Percentiles rank a stretch among this genome's conserved stretches.
These are phyloP conservation scores for Phialophora verrucosa DNA, from an alignment of 2,329 filamentous ascomycete genomes.

Conservation along the genomic window DNA sequence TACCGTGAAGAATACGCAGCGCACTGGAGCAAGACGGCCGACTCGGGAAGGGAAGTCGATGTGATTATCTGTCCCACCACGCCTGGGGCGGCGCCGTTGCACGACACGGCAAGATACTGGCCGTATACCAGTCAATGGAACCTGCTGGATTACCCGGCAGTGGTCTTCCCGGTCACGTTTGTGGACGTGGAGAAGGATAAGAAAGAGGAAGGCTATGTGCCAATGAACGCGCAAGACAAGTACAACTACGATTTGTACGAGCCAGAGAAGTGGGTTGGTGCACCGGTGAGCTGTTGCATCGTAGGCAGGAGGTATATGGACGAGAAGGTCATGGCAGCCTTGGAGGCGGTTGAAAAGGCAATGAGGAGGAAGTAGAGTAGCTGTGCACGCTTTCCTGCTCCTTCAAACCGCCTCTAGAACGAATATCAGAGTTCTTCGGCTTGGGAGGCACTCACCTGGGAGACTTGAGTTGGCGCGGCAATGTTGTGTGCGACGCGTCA, in stretches of 20 bases:
- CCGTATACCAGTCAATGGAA: constrained; percentile 73
- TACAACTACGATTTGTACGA: constrained; percentile 54
- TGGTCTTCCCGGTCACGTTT: constrained; percentile 64
- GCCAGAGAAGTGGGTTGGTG: constrained; percentile 55
- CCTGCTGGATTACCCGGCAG: constrained; percentile 68
- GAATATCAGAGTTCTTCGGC: not conserved
- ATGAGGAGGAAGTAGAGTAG: constrained; percentile 38
- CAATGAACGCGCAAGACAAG: constrained; percentile 48
- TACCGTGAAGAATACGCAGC: constrained; percentile 55
- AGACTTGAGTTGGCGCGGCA: not conserved
- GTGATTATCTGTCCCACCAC: constrained; percentile 58
- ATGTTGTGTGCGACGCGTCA: not conserved
- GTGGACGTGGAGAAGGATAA: constrained; percentile 52
- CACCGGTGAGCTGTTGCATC: constrained; percentile 60
- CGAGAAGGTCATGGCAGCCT: constrained; percentile 56
- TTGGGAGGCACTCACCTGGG: not conserved
- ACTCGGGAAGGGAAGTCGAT: constrained; percentile 57
- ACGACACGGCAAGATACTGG: constrained; percentile 64
- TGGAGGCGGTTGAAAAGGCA: constrained; percentile 45
- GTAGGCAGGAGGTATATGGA: constrained; percentile 61
- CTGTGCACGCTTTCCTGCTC: not conserved
- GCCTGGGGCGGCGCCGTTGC: constrained; percentile 48
- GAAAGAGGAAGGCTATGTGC: constrained; percentile 37
- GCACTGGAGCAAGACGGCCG: constrained; percentile 54
- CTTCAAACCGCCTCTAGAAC: not conserved